phyloP scores from a whole-genome alignment of 2,329 filamentous ascomycete species.

The Fusarium neocosmosporiellum region DNA sequence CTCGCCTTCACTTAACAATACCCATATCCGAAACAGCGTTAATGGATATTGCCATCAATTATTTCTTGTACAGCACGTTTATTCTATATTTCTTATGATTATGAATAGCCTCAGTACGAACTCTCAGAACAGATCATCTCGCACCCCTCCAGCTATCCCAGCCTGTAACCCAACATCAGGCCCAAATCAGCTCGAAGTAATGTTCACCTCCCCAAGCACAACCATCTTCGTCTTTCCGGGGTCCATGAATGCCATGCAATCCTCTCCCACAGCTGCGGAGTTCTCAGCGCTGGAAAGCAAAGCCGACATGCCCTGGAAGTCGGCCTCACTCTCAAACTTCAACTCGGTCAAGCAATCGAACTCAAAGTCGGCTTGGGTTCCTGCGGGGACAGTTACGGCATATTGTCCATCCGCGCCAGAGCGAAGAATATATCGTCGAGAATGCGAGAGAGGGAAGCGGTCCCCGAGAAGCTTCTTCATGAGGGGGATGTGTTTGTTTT shows the following conservation, averaged over 20 bases:
- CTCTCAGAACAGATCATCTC: not conserved
- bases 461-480: not conserved
- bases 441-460: not conserved
- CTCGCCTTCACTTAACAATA: not conserved
- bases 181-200: not conserved
- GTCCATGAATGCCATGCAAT: not conserved
- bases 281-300: not conserved
- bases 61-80: not conserved
- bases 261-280: not conserved
- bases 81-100: not conserved
- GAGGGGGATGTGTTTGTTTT: constrained; percentile 7
- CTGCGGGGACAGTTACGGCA: not conserved
- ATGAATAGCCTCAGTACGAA: not conserved
- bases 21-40: no score
- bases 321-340: not conserved
- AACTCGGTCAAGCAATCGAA: not conserved
- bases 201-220: not conserved
- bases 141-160: not conserved
- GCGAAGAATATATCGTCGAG: not conserved
- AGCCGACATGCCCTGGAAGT: not conserved
- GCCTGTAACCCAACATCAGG: not conserved
- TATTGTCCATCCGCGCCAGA: not conserved
- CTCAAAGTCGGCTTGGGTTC: not conserved
- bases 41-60: no score
- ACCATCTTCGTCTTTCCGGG: not conserved